Evolutionary conservation across 2,329 filamentous ascomycete species (phyloP).

Genomic region (Sphaerostilbella broomeana): DNA sequence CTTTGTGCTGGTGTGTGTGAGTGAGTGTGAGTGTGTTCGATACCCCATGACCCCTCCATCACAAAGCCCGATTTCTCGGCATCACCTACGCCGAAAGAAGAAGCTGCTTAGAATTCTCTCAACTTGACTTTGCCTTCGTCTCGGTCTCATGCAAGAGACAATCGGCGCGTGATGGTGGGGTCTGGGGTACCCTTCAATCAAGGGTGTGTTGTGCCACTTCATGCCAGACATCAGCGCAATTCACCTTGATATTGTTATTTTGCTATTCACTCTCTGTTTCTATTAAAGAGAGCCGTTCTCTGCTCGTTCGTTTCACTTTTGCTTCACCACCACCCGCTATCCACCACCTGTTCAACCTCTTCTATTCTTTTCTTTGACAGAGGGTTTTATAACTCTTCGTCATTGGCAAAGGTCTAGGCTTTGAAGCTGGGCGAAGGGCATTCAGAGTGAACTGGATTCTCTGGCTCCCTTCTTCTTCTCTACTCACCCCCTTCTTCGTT

Average conservation of each 20-base stretch:
- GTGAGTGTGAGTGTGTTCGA: conserved; percentile 2
- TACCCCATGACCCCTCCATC: conserved; percentile 13
- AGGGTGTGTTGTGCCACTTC: conserved; percentile 3
- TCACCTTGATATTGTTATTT: conserved; percentile 1
- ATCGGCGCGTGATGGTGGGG: conserved; percentile 15
- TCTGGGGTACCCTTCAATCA: conserved; percentile 1
- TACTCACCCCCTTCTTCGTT: background rate
- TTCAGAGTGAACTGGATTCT: conserved; percentile 11
- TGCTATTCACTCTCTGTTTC: conserved; percentile 10
- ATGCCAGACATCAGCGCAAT: conserved; percentile 6
- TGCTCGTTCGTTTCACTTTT: conserved; percentile 6
- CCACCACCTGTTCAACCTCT: background rate
- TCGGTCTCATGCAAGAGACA: conserved; percentile 13
- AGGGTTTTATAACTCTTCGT: conserved; percentile 2
- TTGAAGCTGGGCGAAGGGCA: conserved; percentile 7
- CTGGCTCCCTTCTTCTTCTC: conserved; percentile 1
- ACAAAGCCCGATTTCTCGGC: conserved; percentile 8
- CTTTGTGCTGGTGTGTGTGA: background rate
- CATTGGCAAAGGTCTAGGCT: conserved; percentile 6
- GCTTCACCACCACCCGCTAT: conserved; percentile 5
- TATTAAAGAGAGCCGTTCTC: conserved; percentile 13
- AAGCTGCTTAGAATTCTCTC: conserved; percentile 9
- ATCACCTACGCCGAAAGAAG: conserved; percentile 12
- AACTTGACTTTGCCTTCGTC: conserved; percentile 11
- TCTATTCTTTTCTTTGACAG: conserved; percentile 3